Conservation (phyloP, 2,329 filamentous ascomycete genomes). For the Aspergillus carbonarius region DNA sequence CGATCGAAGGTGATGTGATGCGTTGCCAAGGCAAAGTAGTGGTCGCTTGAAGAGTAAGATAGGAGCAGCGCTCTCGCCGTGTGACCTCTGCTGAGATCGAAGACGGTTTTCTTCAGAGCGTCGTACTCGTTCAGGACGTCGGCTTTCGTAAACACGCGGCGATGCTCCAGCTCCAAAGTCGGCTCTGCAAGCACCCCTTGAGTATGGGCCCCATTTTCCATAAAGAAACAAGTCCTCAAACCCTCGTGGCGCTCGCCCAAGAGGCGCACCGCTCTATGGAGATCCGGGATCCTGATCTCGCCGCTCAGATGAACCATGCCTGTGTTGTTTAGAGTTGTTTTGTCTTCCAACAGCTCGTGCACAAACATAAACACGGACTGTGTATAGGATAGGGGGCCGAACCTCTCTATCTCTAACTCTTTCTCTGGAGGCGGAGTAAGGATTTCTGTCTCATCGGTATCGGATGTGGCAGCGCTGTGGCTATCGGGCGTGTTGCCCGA, state of each 20-base stretch:
- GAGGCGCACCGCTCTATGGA: neutral
- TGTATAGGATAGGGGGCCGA: neutral
- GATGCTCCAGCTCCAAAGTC: neutral
- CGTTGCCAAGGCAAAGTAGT: too few relatives aligned
- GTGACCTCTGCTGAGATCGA: too few relatives aligned
- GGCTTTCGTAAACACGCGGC: neutral
- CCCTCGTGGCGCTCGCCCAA: neutral
- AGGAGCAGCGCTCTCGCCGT: too few relatives aligned
- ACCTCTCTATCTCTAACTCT: neutral
- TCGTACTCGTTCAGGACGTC: neutral
- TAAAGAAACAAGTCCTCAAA: too few relatives aligned
- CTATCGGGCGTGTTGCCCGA: neutral
- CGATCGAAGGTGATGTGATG: too few relatives aligned
- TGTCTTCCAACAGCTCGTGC: neutral
- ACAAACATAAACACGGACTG: constrained; percentile 1
- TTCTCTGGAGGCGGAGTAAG: neutral
- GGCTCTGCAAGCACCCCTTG: neutral
- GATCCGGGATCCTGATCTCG: neutral
- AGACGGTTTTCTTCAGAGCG: neutral
- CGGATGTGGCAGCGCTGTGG: too few relatives aligned
- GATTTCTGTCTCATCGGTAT: too few relatives aligned
- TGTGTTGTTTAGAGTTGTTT: neutral
- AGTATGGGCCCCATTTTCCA: too few relatives aligned
- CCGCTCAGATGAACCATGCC: neutral
- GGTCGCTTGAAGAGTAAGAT: too few relatives aligned